A percentile compares a stretch with the other conserved stretches of the same genome.
Evolutionary conservation across 1,284 basidiomycete genomes (phyloP).

Genomic region (Fereydounia khargensis): DNA sequence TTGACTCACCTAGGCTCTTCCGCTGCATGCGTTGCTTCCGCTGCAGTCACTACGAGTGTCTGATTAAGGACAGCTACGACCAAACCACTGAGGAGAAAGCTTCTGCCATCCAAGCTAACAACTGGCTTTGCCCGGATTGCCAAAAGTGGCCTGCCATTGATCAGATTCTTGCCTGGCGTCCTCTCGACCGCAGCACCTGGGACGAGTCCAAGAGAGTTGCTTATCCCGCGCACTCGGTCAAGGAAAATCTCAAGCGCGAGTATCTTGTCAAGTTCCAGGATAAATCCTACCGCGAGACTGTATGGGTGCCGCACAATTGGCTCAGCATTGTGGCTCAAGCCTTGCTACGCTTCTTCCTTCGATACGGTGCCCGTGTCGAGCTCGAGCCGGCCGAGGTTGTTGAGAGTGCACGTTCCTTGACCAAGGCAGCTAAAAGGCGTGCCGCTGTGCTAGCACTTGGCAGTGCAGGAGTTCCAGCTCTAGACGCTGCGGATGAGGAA

Average conservation of each 20-base stretch:
- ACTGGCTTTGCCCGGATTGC: slow-evolving; percentile 34
- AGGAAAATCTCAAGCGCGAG: slow-evolving; percentile 32
- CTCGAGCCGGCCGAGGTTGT: slow-evolving; percentile 21
- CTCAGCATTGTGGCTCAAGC: slow-evolving; percentile 8
- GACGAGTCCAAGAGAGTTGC: slow-evolving; percentile 6
- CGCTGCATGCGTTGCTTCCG: slow-evolving; percentile 40
- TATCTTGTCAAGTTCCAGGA: slow-evolving; percentile 46
- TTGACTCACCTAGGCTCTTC: slow-evolving; percentile 17
- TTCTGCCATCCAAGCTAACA: slow-evolving; percentile 8
- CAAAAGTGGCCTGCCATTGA: slow-evolving; percentile 30
- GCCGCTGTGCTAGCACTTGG: slow-evolving; percentile 15
- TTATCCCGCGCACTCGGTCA: slow-evolving; percentile 11
- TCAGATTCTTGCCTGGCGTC: slow-evolving; percentile 37
- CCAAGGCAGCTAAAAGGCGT: slow-evolving; percentile 2
- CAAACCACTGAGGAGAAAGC: slow-evolving; percentile 18
- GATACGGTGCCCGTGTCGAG: slow-evolving; percentile 31
- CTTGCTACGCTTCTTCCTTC: slow-evolving; percentile 15
- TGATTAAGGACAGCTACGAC: slow-evolving; percentile 2
- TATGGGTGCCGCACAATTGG: slow-evolving; percentile 44
- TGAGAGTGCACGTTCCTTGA: neutral
- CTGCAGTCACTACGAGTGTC: slow-evolving; percentile 33
- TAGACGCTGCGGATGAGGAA: slow-evolving; percentile 1
- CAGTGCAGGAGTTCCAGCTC: slow-evolving; percentile 3
- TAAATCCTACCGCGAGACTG: slow-evolving; percentile 29
- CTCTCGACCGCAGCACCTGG: slow-evolving; percentile 15